Percentiles rank a stretch among this genome's conserved stretches.
phyloP scores from a whole-genome alignment of 1,139 yeast genomes.

The Pneumocystis canis region DNA sequence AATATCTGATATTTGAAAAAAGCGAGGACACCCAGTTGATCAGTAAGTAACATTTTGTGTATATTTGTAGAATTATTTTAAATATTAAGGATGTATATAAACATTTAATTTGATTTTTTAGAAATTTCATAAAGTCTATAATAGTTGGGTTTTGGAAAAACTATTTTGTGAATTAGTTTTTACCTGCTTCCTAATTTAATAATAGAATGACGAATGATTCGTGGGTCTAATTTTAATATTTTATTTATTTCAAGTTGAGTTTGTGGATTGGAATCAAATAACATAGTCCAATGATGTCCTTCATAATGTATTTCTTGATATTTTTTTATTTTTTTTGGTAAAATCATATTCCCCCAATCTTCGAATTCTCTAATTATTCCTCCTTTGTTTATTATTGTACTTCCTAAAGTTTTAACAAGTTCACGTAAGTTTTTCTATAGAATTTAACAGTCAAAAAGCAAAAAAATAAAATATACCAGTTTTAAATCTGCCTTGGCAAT shows the following conservation, averaged over 20 bases:
- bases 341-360: conserved; percentile 60
- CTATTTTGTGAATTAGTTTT: not conserved
- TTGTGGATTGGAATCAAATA: conserved; percentile 71
- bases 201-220: conserved; percentile 67
- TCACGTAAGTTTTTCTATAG: conserved; percentile 23
- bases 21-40: not conserved
- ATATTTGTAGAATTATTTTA: not conserved
- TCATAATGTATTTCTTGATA: conserved; percentile 83
- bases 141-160: not conserved
- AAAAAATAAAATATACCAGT: not conserved
- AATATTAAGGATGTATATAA: not conserved
- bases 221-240: conserved; percentile 73
- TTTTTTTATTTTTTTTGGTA: conserved; percentile 70
- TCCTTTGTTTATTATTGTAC: conserved; percentile 68
- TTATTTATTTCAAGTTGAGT: conserved; percentile 77
- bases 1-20: conserved; percentile 3
- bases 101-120: not conserved
- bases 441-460: not conserved
- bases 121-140: not conserved
- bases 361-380: conserved; percentile 78
- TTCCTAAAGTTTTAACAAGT: conserved; percentile 69
- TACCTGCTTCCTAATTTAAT: conserved; percentile 44
- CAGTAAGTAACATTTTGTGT: not conserved
- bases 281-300: conserved; percentile 74
- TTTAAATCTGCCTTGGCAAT: conserved; percentile 24